Evolutionary conservation across 2,329 filamentous ascomycete genomes (phyloP).

Genomic region (Pseudogymnoascus sp.): DNA sequence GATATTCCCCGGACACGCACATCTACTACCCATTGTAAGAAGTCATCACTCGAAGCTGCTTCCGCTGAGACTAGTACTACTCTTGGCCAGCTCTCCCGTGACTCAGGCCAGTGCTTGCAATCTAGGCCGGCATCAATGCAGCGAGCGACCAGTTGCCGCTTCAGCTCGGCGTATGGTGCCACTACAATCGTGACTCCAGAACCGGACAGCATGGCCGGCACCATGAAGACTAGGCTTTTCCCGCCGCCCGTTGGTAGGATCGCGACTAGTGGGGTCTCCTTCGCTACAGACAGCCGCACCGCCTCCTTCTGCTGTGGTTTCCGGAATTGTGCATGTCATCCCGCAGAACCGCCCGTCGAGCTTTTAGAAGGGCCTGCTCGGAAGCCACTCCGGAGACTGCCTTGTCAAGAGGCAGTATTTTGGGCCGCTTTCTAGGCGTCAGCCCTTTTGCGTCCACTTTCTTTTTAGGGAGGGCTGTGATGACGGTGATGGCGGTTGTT

Average conservation of each 20-base stretch:
- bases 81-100: not conserved
- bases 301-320: not conserved
- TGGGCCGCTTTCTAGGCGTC: not conserved
- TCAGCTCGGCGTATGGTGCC: not conserved
- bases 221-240: conserved; percentile 12
- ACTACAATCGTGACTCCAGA: conserved; percentile 5
- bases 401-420: not conserved
- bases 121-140: conserved; percentile 6
- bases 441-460: not conserved
- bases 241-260: conserved; percentile 9
- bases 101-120: conserved; percentile 2
- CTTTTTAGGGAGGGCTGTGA: not conserved
- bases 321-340: not conserved
- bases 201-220: conserved; percentile 3
- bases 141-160: not conserved
- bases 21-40: not conserved
- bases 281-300: not conserved
- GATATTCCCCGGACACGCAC: not conserved
- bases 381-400: not conserved
- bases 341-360: not conserved
- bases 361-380: not conserved
- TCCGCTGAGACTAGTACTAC: conserved; percentile 10
- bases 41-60: not conserved
- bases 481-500: too few species aligned
- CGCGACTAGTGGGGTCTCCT: not conserved